These are phyloP conservation scores for Penicillium atrosanguineum DNA, from an alignment of 495 filamentous ascomycete genomes.

Conservation along the genomic window DNA sequence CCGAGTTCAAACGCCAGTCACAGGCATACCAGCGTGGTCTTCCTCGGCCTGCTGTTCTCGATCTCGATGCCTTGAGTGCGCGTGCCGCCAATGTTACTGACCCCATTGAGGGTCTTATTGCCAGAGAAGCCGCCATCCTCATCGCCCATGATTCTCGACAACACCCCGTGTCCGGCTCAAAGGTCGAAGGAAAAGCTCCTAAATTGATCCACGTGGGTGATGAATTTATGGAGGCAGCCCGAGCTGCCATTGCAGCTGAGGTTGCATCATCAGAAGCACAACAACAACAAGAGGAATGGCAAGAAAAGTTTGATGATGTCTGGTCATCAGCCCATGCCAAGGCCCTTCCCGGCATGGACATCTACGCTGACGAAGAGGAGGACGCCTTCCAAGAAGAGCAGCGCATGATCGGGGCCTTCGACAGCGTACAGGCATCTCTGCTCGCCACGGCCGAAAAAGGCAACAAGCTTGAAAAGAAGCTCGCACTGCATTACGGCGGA, in stretches of 20 bases:
- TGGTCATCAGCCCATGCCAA: slow-evolving; percentile 65
- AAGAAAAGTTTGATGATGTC: slow-evolving; percentile 56
- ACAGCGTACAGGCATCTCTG: slow-evolving; percentile 66
- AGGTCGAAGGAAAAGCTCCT: slow-evolving; percentile 57
- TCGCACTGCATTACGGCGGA: slow-evolving; percentile 81
- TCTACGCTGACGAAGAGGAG: slow-evolving; percentile 71
- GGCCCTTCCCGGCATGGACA: slow-evolving; percentile 70
- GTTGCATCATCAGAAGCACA: slow-evolving; percentile 44
- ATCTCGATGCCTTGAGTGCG: slow-evolving; percentile 66
- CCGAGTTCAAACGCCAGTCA: slow-evolving; percentile 79
- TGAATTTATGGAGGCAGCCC: slow-evolving; percentile 65
- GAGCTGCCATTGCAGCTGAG: slow-evolving; percentile 73
- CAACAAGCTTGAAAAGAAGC: slow-evolving; percentile 90
- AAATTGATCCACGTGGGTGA: slow-evolving; percentile 70
- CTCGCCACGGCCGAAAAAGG: slow-evolving; percentile 70
- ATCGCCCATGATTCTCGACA: slow-evolving; percentile 78
- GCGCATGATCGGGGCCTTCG: slow-evolving; percentile 44
- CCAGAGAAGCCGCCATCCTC: slow-evolving; percentile 71
- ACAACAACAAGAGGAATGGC: slow-evolving; percentile 52
- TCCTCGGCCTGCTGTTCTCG: slow-evolving; percentile 72
- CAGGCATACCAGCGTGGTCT: slow-evolving; percentile 85
- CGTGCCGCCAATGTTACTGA: slow-evolving; percentile 53
- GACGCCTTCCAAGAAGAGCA: slow-evolving; percentile 44
- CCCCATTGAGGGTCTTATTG: slow-evolving; percentile 60
- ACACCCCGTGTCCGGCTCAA: slow-evolving; percentile 65